Evolutionary conservation across 2,329 filamentous ascomycete genomes (phyloP).

Genomic region (Aspergillus puulaauensis): DNA sequence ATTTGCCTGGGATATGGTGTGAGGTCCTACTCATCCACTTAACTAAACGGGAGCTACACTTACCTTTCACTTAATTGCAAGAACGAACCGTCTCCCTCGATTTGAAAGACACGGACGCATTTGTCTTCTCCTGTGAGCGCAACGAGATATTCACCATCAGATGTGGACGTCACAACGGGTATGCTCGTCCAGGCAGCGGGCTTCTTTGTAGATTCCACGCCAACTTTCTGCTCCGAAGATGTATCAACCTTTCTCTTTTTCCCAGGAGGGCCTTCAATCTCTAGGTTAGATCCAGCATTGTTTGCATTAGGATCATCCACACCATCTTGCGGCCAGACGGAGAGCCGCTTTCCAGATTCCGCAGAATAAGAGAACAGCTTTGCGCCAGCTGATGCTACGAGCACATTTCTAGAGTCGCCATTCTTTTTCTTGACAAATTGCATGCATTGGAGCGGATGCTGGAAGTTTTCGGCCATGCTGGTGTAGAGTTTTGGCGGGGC

Average conservation of each 20-base stretch:
- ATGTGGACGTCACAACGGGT: slow-evolving; percentile 65
- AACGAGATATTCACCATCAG: slow-evolving; percentile 67
- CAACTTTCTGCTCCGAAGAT: slow-evolving; percentile 19
- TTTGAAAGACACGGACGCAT: slow-evolving; percentile 75
- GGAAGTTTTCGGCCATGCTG: slow-evolving; percentile 34
- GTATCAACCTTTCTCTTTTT: slow-evolving; percentile 46
- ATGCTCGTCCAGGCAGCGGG: slow-evolving; percentile 57
- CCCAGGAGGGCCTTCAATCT: slow-evolving; percentile 38
- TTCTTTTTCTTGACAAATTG: slow-evolving; percentile 35
- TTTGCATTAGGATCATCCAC: slow-evolving; percentile 20
- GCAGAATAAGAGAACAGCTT: slow-evolving; percentile 68
- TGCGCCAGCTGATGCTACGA: slow-evolving; percentile 74
- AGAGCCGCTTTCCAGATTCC: slow-evolving; percentile 57
- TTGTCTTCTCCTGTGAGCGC: slow-evolving; percentile 91
- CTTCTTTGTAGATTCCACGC: slow-evolving; percentile 22
- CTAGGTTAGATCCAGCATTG: slow-evolving; percentile 24
- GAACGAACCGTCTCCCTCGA: slow-evolving; percentile 62
- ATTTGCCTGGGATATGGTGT: slow-evolving; percentile 59
- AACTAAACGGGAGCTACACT: slow-evolving; percentile 13
- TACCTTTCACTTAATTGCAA: slow-evolving; percentile 72
- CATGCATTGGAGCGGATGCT: slow-evolving; percentile 65
- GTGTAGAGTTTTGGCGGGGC: background rate
- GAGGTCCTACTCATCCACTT: slow-evolving; percentile 1
- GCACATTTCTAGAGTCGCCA: slow-evolving; percentile 40
- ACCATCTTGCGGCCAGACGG: slow-evolving; percentile 55